Conservation (phyloP, 1,284 basidiomycete genomes). For the Apiotrichum montevideense region DNA sequence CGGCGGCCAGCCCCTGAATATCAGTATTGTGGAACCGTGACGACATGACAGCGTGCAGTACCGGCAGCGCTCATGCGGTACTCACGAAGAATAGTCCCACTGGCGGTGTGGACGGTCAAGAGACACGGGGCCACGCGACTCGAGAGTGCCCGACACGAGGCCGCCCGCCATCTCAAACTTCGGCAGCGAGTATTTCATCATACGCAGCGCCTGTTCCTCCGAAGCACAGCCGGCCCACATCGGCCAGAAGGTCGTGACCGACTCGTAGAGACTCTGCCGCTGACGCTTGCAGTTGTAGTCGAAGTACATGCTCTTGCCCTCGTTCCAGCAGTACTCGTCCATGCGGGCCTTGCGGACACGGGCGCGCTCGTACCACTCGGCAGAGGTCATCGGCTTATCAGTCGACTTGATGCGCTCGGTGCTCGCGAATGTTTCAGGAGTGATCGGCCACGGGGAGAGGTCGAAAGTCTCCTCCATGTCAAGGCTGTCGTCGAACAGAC, state of each 20-base stretch:
- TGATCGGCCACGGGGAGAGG: slow-evolving; percentile 84
- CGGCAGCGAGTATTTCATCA: slow-evolving; percentile 81
- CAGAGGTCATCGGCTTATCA: slow-evolving; percentile 60
- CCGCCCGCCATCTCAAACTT: slow-evolving; percentile 96
- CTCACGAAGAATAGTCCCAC: slow-evolving; percentile 55
- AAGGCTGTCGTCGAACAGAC: slow-evolving; percentile 86
- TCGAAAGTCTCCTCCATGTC: slow-evolving; percentile 88
- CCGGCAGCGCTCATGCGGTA: too few relatives aligned
- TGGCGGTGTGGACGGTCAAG: slow-evolving; percentile 96
- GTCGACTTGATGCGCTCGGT: slow-evolving; percentile 58
- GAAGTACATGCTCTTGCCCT: slow-evolving; percentile 87
- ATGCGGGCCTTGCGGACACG: slow-evolving; percentile 74
- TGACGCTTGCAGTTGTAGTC: slow-evolving; percentile 90
- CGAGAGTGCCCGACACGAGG: slow-evolving; percentile 93
- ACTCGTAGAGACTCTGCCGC: slow-evolving; percentile 90
- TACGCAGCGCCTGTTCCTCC: slow-evolving; percentile 85
- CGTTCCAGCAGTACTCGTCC: slow-evolving; percentile 95
- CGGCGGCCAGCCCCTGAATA: slow-evolving; percentile 66
- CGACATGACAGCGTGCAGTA: too few relatives aligned
- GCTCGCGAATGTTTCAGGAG: slow-evolving; percentile 64
- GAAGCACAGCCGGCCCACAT: slow-evolving; percentile 96
- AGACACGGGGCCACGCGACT: slow-evolving; percentile 90
- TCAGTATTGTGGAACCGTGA: slow-evolving; percentile 48
- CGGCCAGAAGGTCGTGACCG: slow-evolving; percentile 90
- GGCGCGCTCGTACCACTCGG: slow-evolving; percentile 86